A percentile compares a stretch with the other conserved stretches of the same genome.
Evolutionary conservation across 805 yeast species (phyloP).

Genomic region (Zygosaccharomyces siamensis): DNA sequence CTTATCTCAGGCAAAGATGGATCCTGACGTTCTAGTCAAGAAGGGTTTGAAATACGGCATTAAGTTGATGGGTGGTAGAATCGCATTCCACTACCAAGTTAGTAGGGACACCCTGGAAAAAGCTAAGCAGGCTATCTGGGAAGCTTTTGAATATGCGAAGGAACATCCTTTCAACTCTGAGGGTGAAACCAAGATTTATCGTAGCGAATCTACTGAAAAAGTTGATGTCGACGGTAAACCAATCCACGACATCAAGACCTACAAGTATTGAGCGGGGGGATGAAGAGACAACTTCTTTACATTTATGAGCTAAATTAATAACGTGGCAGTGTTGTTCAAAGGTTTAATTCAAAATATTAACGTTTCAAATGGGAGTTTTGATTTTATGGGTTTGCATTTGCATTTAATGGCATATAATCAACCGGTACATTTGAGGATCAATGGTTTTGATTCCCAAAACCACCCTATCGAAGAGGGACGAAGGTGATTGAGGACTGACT

Average conservation of each 20-base stretch:
- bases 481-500: constrained; percentile 20
- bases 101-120: constrained; percentile 50
- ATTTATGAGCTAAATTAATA: constrained; percentile 5
- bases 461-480: constrained; percentile 35
- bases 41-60: constrained; percentile 57
- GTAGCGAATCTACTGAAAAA: constrained; percentile 36
- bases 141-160: constrained; percentile 51
- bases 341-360: constrained; percentile 10
- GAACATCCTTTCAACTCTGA: constrained; percentile 47
- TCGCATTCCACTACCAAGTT: constrained; percentile 76
- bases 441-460: constrained; percentile 17
- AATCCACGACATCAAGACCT: constrained; percentile 32
- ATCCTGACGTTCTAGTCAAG: constrained; percentile 49
- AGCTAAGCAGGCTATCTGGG: constrained; percentile 53
- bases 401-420: constrained; percentile 1
- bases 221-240: constrained; percentile 32
- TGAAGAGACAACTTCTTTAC: background rate
- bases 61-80: constrained; percentile 63
- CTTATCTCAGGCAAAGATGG: constrained; percentile 47
- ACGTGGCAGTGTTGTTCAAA: constrained; percentile 23
- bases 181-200: constrained; percentile 46
- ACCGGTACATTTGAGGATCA: constrained; percentile 30
- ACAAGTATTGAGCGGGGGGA: constrained; percentile 27
- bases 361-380: constrained; percentile 17
- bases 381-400: constrained; percentile 4